Evolutionary conservation across 192 early-diverging fungal genomes (phyloP), one percentile per base, ranked within the genome.

Genomic region (Coemansia sp.): DNA sequence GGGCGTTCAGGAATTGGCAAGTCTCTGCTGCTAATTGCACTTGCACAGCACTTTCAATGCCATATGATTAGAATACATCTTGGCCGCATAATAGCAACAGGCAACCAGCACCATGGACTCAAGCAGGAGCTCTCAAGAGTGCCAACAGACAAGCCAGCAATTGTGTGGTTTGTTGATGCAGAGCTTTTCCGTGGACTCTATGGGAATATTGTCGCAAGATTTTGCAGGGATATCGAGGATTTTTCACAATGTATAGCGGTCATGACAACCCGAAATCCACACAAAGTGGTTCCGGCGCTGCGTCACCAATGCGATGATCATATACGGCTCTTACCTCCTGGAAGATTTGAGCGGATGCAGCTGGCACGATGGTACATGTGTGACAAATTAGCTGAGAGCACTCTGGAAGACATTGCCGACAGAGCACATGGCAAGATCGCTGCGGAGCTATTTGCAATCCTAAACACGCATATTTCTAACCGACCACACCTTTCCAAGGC

Each of bases 1-100:
- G 82, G 82, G 9, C 58, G 67, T n/a, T 54, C 82, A 0, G 82
- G 82, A 1, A 55, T 69, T 8, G 82, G 82, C n/a, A 83, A 83
- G 54, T 60, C 76, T 6, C 65, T 79, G 30, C 48, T 79, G 10
- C 8, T 83, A 2, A 57, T 54, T 6, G 44, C 50, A 19, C 51
- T 76, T 7, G 74, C 73, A 0, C 22, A 54, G 5, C 51, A 66
- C 9, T 50, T 72, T 22, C 27, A 26, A 26, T 66, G 56, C 59
- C 14, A 34, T 10, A 25, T 79, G 0, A 18, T 62, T 16, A 60
- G 54, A 18, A 56, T 79, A 18, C 63, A 83, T 49, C 47, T 75
- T 4, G 76, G 73, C 2, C 56, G 69, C 5, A 50, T 74, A 4
- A 25, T 72, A 22, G 68, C 72, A 10, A 24, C 67, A 2, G 81